Evolutionary conservation across 2,329 filamentous ascomycete species (phyloP), one percentile per base, ranked within the genome.

Genomic region (Pseudogymnoascus sp.): DNA sequence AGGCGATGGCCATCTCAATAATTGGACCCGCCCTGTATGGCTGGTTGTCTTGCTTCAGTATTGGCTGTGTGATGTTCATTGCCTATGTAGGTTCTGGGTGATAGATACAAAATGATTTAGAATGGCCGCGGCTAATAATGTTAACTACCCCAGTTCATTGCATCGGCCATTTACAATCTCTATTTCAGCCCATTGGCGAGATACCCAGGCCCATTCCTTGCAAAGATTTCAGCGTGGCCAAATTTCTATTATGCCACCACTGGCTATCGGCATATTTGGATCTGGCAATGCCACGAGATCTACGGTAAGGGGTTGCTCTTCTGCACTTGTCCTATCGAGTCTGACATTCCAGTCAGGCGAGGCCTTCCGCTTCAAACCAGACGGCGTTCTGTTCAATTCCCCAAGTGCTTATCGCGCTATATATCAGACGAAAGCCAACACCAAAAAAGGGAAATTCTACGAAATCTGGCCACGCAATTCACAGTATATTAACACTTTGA

Each of bases 391-490:
- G 7, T 63, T 67, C 39, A 64, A 64, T 28, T 61, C 60, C 3
- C 64, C 66, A 21, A 43, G n/a, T 41, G 63, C 61, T 8, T 65
- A 64, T 36, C 60, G 43, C 5, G 23, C 23, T 19, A 67, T 68
- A 41, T 64, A 68, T 31, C 14, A 36, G 16, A 48, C 36, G 5
- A 64, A 23, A 28, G 63, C 63, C 13, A 66, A 66, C 31, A 60
- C 64, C 23, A 66, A 63, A 23, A 66, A 63, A 36, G 62, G 51
- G 13, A 62, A 63, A 10, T 62, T 67, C 41, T 67, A 68, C 34
- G 23, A 60, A 13, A 34, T 61, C 11, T 65, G 31, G 61, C 11
- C 43, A 10, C 39, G 61, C 6, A 63, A 65, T 31, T 4, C 37
- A 6, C 21, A 64, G n/a, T 21, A 39, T n/a, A 11, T 11, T 13